These are phyloP conservation scores for Fusarium poae DNA, from an alignment of 2,329 filamentous ascomycete species.

Conservation along the genomic window DNA sequence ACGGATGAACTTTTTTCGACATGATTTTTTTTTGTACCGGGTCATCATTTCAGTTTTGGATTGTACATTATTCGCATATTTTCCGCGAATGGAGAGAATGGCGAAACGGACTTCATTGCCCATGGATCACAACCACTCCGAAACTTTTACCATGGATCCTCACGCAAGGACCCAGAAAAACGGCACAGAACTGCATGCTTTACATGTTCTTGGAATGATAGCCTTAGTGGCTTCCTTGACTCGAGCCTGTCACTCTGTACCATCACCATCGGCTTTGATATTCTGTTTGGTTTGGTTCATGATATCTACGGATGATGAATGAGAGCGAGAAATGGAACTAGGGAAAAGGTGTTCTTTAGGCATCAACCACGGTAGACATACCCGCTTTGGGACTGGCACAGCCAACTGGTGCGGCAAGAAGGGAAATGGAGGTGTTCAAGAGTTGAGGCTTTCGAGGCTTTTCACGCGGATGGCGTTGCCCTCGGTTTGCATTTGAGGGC, in stretches of 20 bases:
- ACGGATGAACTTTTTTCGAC: conserved; percentile 47
- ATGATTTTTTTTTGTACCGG: conserved; percentile 51
- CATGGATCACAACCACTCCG: conserved; percentile 48
- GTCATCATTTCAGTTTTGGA: conserved; percentile 55
- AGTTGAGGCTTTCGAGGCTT: conserved; percentile 48
- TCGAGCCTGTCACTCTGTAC: conserved; percentile 47
- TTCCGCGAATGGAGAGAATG: conserved; percentile 55
- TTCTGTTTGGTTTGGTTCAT: conserved; percentile 50
- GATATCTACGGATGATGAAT: conserved; percentile 50
- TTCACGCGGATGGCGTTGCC: conserved; percentile 45
- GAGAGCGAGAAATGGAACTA: conserved; percentile 46
- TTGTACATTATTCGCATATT: conserved; percentile 59
- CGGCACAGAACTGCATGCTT: conserved; percentile 38
- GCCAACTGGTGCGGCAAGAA: conserved; percentile 42
- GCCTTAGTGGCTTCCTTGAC: conserved; percentile 44
- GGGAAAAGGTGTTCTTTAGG: conserved; percentile 44
- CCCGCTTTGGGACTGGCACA: conserved; percentile 43
- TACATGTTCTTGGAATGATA: conserved; percentile 30
- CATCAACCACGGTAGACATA: conserved; percentile 47
- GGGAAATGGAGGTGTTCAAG: conserved; percentile 32
- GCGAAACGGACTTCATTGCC: conserved; percentile 53
- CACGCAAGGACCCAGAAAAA: conserved; percentile 26
- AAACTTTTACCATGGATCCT: conserved; percentile 39
- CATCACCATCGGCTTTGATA: conserved; percentile 51
- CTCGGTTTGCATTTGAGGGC: conserved; percentile 47